Evolutionary conservation across 257 asterid species (phyloP), one percentile per base, ranked within the genome.

Genomic region (Schizonepeta tenuifolia): DNA sequence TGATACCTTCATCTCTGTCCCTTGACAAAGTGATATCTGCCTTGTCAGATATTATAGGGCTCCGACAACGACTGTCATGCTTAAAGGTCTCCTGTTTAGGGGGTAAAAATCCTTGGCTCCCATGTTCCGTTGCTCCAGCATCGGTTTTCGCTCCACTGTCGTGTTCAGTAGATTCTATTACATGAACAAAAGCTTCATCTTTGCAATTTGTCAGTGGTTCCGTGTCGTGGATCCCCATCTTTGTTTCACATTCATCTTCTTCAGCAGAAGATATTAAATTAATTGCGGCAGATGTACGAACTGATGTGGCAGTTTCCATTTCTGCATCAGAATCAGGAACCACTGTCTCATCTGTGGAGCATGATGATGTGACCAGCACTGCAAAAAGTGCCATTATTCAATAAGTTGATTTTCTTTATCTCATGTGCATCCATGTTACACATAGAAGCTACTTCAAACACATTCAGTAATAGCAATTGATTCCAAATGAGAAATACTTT

Each of bases 281-380:
- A 73, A 79, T 75, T 62, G 77, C 82, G 17, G 66, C 70, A 73
- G 88, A 66, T 26, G 73, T 49, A 10, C 43, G 85, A 58, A 54
- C 59, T 6, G 99, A 92, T 20, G 88, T 83, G 67, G 89, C 88
- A 69, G 87, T 86, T 87, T 90, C 99, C 83, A 82, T 22, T 80
- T 95, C 99, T 63, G 73, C 80, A 67, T 95, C 98, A 63, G 99
- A 95, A 74, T 92, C 99, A 55, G 98, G 95, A 58, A 95, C 99
- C 64, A 95, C 96, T 0, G 98, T 95, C 82, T 87, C 99, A 36
- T 90, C 98, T 15, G 99, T 90, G 75, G 99, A 92, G 85, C 98
- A 92, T 58, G 99, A 95, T 58, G 99, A 95, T 5, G 96, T 74
- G 73, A 95, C 87, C 73, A 83, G 75, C 79, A 83, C 98, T 93